Conservation (phyloP, 2,329 filamentous ascomycete genomes). For the Alternaria atra region DNA sequence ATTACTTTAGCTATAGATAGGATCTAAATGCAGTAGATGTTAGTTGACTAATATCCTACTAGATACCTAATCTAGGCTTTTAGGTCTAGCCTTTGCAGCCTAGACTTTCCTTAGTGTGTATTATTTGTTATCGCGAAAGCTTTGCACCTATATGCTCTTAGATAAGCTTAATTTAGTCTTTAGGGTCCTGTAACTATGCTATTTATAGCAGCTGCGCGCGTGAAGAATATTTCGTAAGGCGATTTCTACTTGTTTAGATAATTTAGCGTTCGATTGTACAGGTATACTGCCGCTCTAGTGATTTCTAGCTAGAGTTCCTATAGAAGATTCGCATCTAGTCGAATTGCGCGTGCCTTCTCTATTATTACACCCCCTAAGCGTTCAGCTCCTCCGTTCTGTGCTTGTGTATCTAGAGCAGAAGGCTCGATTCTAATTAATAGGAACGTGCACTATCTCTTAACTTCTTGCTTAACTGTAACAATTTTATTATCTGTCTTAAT, state of each 20-base stretch:
- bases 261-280: no score
- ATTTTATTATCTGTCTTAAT: no score
- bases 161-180: no score
- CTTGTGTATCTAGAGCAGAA: constrained; percentile 5
- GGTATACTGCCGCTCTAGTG: no score
- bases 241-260: no score
- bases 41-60: constrained; percentile 12
- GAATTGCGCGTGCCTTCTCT: constrained; percentile 10
- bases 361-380: constrained; percentile 18
- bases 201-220: no score
- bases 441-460: no score
- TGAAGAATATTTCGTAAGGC: no score
- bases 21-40: constrained; percentile 13
- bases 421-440: constrained; percentile 11
- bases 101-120: constrained; percentile 8
- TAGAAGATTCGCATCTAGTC: constrained; percentile 11
- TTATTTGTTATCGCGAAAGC: constrained; percentile 14
- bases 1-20: constrained; percentile 7
- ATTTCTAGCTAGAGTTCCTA: constrained; percentile 12
- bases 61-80: constrained; percentile 17
- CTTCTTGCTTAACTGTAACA: no score
- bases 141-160: constrained; percentile 19
- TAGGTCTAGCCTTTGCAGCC: no score
- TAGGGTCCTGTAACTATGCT: no score
- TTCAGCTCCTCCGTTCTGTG: constrained; percentile 3